Base-by-base conservation (phyloP, 2,329 filamentous ascomycete genomes). In the Xylaria sp. region DNA sequence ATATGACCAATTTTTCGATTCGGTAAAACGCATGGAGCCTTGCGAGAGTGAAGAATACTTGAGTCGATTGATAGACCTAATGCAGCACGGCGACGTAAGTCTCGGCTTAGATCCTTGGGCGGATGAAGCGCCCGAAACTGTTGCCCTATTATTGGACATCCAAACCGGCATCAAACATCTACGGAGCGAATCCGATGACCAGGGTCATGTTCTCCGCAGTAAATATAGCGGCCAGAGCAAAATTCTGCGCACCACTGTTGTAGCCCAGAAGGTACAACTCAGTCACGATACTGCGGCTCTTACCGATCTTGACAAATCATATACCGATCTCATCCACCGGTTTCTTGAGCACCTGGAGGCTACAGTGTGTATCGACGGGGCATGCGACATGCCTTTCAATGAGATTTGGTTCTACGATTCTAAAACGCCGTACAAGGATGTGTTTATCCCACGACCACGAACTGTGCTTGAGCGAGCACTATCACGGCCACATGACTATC, bases 241-340 rank as follows among this genome's bases (percentile, higher is more conserved):
- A 71, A 89, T 91, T 50, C 80, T 93, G 46, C 86, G 93, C 52
- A 93, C 92, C 1, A 95, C 93, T 0, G 88, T 95, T 36, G 89
- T 95, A 59, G 92, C 92, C 18, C 92, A 95, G 76, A 92, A 92
- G 76, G 92, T 96, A 20, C 90, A 94, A 75, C 84, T 96, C 46
- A 93, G 91, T 79, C 91, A 89, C 70, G 90, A 94, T 76, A 90
- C 90, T 72, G 89, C 91, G 1, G 83, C 87, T 3, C 84, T 95
- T 32, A 92, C 91, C 0, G 85, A 90, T 52, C 85, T 91, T 72
- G 93, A 95, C 79, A 88, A 87, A 70, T 85, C 86, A 5, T 93
- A 93, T 76, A 93, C 92, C 18, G 81, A 83, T 28, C 79, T 93
- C 12, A 83, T 94, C 4, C 87, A 91, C 70, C 77, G 78, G 1